These are phyloP conservation scores for Phytopythium delawarense DNA, from an alignment of 352 stramenopile species.

Conservation along the genomic window DNA sequence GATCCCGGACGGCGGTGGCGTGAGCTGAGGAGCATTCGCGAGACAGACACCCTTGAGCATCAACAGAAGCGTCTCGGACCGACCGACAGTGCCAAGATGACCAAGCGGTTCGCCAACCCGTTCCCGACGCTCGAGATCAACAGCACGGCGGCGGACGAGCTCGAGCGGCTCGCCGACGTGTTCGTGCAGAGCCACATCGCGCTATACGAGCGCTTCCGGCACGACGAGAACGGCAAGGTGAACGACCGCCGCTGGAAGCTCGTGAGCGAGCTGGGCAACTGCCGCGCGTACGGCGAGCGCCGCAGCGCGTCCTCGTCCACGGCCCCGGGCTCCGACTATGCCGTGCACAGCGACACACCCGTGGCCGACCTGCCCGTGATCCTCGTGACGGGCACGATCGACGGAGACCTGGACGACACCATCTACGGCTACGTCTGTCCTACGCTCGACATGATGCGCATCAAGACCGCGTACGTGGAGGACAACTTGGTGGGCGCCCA, in stretches of 20 bases:
- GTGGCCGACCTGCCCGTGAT: conserved; percentile 19
- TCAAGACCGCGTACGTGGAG: conserved; percentile 42
- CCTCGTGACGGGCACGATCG: conserved; percentile 29
- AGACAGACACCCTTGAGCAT: too few relatives aligned
- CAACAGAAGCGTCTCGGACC: neutral
- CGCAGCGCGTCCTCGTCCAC: conserved; percentile 18
- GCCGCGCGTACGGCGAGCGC: conserved; percentile 35
- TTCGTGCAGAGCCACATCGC: conserved; percentile 37
- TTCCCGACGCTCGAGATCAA: conserved; percentile 32
- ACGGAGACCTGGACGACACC: conserved; percentile 38
- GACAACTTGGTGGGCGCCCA: conserved; percentile 33
- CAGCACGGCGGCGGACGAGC: conserved; percentile 16
- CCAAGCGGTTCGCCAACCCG: conserved; percentile 35
- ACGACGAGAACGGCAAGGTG: conserved; percentile 25
- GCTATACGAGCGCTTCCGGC: conserved; percentile 37
- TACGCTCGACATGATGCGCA: conserved; percentile 28
- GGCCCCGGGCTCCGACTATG: conserved; percentile 18
- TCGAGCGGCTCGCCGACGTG: conserved; percentile 24
- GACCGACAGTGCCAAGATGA: conserved; percentile 10
- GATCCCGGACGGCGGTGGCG: neutral
- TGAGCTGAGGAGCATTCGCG: neutral
- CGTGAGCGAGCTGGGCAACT: conserved; percentile 31
- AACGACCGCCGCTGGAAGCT: conserved; percentile 34
- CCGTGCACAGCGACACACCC: conserved; percentile 20
- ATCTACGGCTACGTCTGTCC: conserved; percentile 38